Evolutionary conservation across 495 filamentous ascomycete species (phyloP).

Genomic region (Xylaria flabelliformis): DNA sequence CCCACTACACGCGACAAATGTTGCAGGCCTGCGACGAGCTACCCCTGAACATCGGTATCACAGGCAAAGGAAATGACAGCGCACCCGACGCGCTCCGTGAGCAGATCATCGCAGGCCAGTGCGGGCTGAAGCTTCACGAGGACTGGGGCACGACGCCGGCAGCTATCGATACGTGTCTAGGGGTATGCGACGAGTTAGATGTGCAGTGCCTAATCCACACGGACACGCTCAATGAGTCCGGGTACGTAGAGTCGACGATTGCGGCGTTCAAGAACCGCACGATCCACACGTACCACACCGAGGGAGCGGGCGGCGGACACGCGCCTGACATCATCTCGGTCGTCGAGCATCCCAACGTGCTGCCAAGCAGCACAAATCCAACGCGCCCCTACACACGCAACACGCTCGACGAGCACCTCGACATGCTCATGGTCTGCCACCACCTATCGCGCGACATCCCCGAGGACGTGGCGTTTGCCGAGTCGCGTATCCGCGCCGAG

Average conservation of each 20-base stretch:
- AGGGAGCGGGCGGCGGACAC: slow-evolving; percentile 95
- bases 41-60: slow-evolving; percentile 93
- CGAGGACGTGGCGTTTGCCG: slow-evolving; percentile 95
- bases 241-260: slow-evolving; percentile 94
- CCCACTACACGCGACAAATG: slow-evolving; percentile 87
- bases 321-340: slow-evolving; percentile 97
- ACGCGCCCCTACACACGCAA: slow-evolving; percentile 92
- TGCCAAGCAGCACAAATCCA: slow-evolving; percentile 92
- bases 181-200: slow-evolving; percentile 87
- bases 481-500: slow-evolving; percentile 92
- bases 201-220: slow-evolving; percentile 97
- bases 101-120: slow-evolving; percentile 82
- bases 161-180: slow-evolving; percentile 89
- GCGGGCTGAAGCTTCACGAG: slow-evolving; percentile 94
- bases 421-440: slow-evolving; percentile 99
- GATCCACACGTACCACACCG: slow-evolving; percentile 98
- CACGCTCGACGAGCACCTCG: slow-evolving; percentile 95
- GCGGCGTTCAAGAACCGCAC: slow-evolving; percentile 85
- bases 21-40: slow-evolving; percentile 85
- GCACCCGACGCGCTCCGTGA: slow-evolving; percentile 73
- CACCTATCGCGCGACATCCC: slow-evolving; percentile 91
- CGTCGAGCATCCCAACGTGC: slow-evolving; percentile 89
- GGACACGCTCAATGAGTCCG: slow-evolving; percentile 96
- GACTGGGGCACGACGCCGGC: slow-evolving; percentile 96
- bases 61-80: slow-evolving; percentile 95